A percentile compares a stretch with the other conserved stretches of the same genome.
Conservation (phyloP, 2,329 filamentous ascomycete genomes). For the Phyllosticta ampelicida region DNA sequence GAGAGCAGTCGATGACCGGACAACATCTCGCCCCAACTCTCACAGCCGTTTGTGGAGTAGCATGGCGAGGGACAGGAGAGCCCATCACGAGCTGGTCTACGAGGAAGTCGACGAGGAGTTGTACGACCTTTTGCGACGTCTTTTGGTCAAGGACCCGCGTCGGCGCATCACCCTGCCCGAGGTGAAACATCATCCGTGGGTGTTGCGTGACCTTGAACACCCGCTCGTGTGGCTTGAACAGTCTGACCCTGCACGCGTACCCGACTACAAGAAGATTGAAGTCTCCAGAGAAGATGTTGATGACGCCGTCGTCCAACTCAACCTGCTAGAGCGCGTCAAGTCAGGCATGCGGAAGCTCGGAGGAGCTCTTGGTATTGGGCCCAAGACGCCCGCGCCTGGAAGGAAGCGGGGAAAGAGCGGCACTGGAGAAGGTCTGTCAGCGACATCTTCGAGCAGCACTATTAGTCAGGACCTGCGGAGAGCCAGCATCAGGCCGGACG, state of each 20-base stretch:
- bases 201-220: slow-evolving; percentile 64
- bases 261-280: slow-evolving; percentile 75
- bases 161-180: slow-evolving; percentile 82
- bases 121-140: slow-evolving; percentile 63
- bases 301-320: slow-evolving; percentile 79
- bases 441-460: slow-evolving; percentile 43
- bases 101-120: slow-evolving; percentile 76
- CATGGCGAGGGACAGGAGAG: slow-evolving; percentile 57
- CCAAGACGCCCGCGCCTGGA: slow-evolving; percentile 15
- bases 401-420: slow-evolving; percentile 47
- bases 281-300: slow-evolving; percentile 90
- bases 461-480: slow-evolving; percentile 46
- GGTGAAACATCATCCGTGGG: slow-evolving; percentile 91
- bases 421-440: slow-evolving; percentile 42
- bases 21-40: slow-evolving; percentile 35
- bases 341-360: slow-evolving; percentile 58
- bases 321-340: slow-evolving; percentile 72
- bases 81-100: slow-evolving; percentile 69
- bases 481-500: slow-evolving; percentile 48
- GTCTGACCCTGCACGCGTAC: slow-evolving; percentile 71
- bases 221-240: slow-evolving; percentile 80
- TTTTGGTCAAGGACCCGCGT: slow-evolving; percentile 81
- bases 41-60: slow-evolving; percentile 36
- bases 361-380: slow-evolving; percentile 45
- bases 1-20: slow-evolving; percentile 50